These are phyloP conservation scores for Alternaria sp. DNA, from an alignment of 2,329 filamentous ascomycete genomes.

Conservation along the genomic window DNA sequence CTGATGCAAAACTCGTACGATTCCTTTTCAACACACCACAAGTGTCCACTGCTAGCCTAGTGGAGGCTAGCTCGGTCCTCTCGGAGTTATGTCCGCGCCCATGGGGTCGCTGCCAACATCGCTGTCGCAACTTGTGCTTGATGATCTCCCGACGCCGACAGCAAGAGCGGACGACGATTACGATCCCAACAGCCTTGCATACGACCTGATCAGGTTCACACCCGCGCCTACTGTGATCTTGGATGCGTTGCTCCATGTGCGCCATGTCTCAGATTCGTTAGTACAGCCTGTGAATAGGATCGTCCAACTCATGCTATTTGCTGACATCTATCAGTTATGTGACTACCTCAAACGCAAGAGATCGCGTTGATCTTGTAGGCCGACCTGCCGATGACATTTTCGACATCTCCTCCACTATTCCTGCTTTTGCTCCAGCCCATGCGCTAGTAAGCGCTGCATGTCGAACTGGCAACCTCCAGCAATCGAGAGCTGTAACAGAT, in stretches of 20 bases:
- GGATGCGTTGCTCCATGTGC: slow-evolving; percentile 61
- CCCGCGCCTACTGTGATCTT: slow-evolving; percentile 46
- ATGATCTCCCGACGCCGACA: slow-evolving; percentile 24
- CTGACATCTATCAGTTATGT: slow-evolving; percentile 35
- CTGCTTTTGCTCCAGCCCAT: slow-evolving; percentile 46
- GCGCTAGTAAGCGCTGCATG: slow-evolving; percentile 49
- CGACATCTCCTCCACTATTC: slow-evolving; percentile 40
- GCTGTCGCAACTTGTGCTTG: slow-evolving; percentile 9
- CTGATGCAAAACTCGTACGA: slow-evolving; percentile 33
- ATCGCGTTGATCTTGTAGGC: slow-evolving; percentile 47
- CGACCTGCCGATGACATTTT: slow-evolving; percentile 51
- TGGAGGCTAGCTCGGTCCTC: slow-evolving; percentile 10
- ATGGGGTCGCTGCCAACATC: slow-evolving; percentile 12
- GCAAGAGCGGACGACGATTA: slow-evolving; percentile 9
- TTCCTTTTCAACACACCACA: slow-evolving; percentile 9
- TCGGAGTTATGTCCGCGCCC: slow-evolving; percentile 22
- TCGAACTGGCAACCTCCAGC: slow-evolving; percentile 43
- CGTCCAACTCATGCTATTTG: neutral
- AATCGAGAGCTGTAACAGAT: slow-evolving; percentile 41
- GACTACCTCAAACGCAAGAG: slow-evolving; percentile 36
- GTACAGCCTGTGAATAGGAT: neutral
- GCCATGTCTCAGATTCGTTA: slow-evolving; percentile 52
- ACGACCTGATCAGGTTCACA: slow-evolving; percentile 49
- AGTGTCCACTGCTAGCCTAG: slow-evolving; percentile 12
- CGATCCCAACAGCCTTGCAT: slow-evolving; percentile 13